Conservation (phyloP, 1,139 yeast species). For the Entelexis paramagnoliae region DNA sequence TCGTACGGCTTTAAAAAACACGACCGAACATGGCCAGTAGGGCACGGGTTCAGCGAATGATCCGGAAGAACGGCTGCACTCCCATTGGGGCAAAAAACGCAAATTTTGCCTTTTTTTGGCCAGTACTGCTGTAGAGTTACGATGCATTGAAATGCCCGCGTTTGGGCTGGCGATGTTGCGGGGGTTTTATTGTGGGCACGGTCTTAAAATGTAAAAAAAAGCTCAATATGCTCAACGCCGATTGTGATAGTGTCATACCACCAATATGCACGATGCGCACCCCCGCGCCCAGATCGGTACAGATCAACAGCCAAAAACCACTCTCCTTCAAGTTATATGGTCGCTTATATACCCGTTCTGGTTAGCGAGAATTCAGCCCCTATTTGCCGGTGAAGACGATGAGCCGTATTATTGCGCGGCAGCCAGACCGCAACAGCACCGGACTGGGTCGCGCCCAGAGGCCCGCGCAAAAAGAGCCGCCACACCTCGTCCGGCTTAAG, state of each 20-base stretch:
- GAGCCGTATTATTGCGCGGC: not conserved
- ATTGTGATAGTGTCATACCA: not conserved
- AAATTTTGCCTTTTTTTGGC: too few species aligned
- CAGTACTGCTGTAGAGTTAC: too few species aligned
- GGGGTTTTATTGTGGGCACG: too few species aligned
- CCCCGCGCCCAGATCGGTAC: constrained; percentile 2
- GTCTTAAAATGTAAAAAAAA: too few species aligned
- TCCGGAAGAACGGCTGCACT: not conserved
- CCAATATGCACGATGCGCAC: not conserved
- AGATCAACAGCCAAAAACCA: constrained; percentile 3
- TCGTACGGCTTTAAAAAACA: constrained; percentile 1
- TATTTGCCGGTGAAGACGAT: not conserved
- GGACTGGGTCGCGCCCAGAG: not conserved
- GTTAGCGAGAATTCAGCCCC: not conserved
- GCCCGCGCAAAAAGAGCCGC: not conserved
- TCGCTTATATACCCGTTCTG: not conserved
- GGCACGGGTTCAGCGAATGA: not conserved
- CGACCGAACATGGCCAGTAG: not conserved
- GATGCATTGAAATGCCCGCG: not conserved
- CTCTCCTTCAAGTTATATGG: not conserved
- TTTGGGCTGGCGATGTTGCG: too few species aligned
- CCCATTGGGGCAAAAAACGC: not conserved
- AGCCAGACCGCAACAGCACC: not conserved
- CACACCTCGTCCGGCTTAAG: not conserved
- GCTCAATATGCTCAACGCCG: not conserved